Evolutionary conservation across 2,329 filamentous ascomycete genomes (phyloP).

Genomic region (Stachybotrys elegans): DNA sequence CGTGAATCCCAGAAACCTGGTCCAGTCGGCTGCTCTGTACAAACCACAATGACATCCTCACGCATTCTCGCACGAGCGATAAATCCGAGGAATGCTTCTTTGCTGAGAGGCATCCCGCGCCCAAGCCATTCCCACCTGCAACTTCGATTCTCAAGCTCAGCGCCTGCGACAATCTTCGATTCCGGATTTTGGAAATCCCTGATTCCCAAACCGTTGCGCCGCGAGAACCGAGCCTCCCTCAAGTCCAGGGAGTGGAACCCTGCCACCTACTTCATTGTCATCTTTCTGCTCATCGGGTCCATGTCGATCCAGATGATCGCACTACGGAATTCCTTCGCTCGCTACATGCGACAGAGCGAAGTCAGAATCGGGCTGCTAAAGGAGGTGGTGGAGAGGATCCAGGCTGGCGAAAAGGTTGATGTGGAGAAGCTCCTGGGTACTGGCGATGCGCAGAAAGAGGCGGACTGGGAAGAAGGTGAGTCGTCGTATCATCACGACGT

Average conservation of each 20-base stretch:
- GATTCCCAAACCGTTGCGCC: slow-evolving; percentile 61
- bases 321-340: slow-evolving; percentile 68
- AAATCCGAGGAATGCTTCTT: slow-evolving; percentile 4
- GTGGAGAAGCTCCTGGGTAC: slow-evolving; percentile 79
- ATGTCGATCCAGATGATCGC: slow-evolving; percentile 92
- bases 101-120: slow-evolving; percentile 4
- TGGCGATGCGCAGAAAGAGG: slow-evolving; percentile 68
- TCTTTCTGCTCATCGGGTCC: slow-evolving; percentile 84
- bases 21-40: too few species aligned
- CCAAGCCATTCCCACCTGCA: slow-evolving; percentile 2
- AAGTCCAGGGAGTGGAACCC: slow-evolving; percentile 70
- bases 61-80: slow-evolving; percentile 7
- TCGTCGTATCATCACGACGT: slow-evolving; percentile 4
- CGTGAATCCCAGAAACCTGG: too few species aligned
- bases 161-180: slow-evolving; percentile 47
- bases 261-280: slow-evolving; percentile 75
- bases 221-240: slow-evolving; percentile 32
- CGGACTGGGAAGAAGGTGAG: slow-evolving; percentile 82
- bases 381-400: slow-evolving; percentile 68
- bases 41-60: slow-evolving; percentile 13
- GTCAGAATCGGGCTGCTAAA: slow-evolving; percentile 70
- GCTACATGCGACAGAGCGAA: slow-evolving; percentile 71
- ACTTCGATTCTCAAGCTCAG: slow-evolving; percentile 29
- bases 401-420: slow-evolving; percentile 72
- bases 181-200: slow-evolving; percentile 64